phyloP scores from a whole-genome alignment of 371 early-diverging fungal species.

The Syncephalastrum monosporum region DNA sequence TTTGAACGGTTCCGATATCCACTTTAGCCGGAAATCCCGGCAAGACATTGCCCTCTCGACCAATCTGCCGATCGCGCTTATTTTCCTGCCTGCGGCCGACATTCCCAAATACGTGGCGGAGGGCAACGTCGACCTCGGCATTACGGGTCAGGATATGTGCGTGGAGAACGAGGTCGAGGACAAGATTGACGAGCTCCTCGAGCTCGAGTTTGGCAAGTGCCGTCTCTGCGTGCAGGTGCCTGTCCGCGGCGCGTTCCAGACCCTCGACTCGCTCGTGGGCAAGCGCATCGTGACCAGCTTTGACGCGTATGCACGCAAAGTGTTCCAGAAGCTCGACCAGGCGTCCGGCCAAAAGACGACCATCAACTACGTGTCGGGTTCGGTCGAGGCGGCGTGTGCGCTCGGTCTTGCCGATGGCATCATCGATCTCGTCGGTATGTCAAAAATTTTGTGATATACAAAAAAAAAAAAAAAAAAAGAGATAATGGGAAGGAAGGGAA shows the following conservation, averaged over 20 bases:
- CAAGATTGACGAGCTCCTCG: slow-evolving; percentile 70
- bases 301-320: slow-evolving; percentile 60
- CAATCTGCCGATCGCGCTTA: slow-evolving; percentile 89
- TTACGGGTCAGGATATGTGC: slow-evolving; percentile 95
- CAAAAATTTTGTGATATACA: not conserved
- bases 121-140: slow-evolving; percentile 94
- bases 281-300: slow-evolving; percentile 94
- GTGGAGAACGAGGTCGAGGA: slow-evolving; percentile 74
- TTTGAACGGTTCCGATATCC: slow-evolving; percentile 87
- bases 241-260: slow-evolving; percentile 41
- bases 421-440: slow-evolving; percentile 65
- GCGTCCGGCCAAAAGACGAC: slow-evolving; percentile 58
- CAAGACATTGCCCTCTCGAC: slow-evolving; percentile 95
- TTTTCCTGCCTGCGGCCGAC: slow-evolving; percentile 93
- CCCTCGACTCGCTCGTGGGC: slow-evolving; percentile 77
- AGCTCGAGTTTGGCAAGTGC: slow-evolving; percentile 92
- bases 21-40: slow-evolving; percentile 89
- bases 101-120: slow-evolving; percentile 94
- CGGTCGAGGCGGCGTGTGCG: slow-evolving; percentile 95
- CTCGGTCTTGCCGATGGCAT: slow-evolving; percentile 96
- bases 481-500: not conserved
- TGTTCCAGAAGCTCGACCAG: slow-evolving; percentile 72
- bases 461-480: too few species aligned
- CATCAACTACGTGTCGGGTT: slow-evolving; percentile 86
- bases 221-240: slow-evolving; percentile 84